These are phyloP conservation scores for Pelargonium citronellum DNA, from an alignment of 441 rosid genomes.

Conservation along the genomic window DNA sequence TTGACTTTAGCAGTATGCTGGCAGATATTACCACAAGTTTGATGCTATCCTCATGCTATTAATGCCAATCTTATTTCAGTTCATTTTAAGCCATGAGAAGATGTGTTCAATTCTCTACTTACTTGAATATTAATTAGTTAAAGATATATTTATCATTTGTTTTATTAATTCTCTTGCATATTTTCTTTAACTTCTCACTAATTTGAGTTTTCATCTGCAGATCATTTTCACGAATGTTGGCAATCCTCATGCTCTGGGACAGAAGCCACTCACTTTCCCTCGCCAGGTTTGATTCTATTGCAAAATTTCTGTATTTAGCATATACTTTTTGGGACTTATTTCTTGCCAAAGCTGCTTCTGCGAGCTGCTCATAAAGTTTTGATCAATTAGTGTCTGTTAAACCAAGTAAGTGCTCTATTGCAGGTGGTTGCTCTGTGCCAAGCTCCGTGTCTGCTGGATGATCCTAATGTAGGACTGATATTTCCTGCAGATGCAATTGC, in stretches of 20 bases:
- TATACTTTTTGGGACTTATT: not conserved
- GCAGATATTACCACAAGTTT: too few species aligned
- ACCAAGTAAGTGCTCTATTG: conserved; percentile 15
- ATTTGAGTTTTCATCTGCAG: conserved; percentile 35
- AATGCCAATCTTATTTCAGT: too few species aligned
- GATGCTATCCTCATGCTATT: too few species aligned
- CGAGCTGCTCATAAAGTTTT: conserved; percentile 14
- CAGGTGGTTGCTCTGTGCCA: conserved; percentile 96
- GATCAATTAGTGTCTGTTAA: conserved; percentile 19
- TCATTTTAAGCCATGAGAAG: too few species aligned
- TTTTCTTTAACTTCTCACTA: not conserved
- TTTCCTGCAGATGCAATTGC: conserved; percentile 97
- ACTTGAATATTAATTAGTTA: too few species aligned
- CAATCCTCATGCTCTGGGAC: conserved; percentile 95
- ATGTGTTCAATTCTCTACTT: too few species aligned
- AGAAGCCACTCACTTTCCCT: conserved; percentile 86
- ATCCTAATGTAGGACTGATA: conserved; percentile 79
- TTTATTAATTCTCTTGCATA: too few species aligned
- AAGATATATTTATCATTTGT: too few species aligned
- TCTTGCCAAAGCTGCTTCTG: conserved; percentile 4
- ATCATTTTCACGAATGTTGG: conserved; percentile 96
- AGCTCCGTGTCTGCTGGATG: conserved; percentile 92
- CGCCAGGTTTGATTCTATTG: conserved; percentile 51
- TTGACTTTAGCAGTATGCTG: too few species aligned
- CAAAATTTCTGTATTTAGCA: conserved; percentile 5